Evolutionary conservation across 1,284 basidiomycete genomes (phyloP), one percentile per base, ranked within the genome.

Genomic region (Cutaneotrichosporon sp.): DNA sequence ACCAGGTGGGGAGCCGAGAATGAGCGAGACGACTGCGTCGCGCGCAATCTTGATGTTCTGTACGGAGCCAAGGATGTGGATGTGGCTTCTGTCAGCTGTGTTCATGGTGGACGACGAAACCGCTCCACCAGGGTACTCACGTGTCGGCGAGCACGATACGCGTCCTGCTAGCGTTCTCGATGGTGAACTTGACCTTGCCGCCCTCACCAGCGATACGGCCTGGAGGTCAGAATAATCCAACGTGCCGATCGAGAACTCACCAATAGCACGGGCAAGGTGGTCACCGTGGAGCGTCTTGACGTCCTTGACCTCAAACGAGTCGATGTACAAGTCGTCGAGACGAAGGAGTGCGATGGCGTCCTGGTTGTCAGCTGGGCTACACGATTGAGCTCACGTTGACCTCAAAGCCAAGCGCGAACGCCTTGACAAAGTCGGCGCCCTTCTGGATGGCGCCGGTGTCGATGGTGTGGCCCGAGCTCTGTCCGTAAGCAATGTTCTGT

Each of bases 271-370:
- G 18, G 91, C 90, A 13, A 99, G 84, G 78, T 99, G 97, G 76
- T 99, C 97, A 2, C 96, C 96, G 69, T 97, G 94, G 4, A 99
- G 84, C 0, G 93, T 97, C 82, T 99, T 99, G 64, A 99, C 94
- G 73, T 99, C 96, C 80, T 98, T 99, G 81, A 99, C 95, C 82
- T 99, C 93, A 73, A 98, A 98, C 0, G 94, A 95, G 77, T 98
- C 96, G 51, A 99, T 89, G 80, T 98, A 99, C 16, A 99, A 85
- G 78, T 99, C 97, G 76, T 99, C 96, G 73, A 99, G 82, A 68
- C 96, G 88, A 34, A 99, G 86, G 10, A 99, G 87, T 2, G 96
- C 97, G 69, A 99, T 91, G 1, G 96, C 89, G 74, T 99, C 96
- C 90, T 99, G 73, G 0, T 13, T 2, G 59, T 63, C 32, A 67